Base-by-base conservation (phyloP, 2,329 filamentous ascomycete species). In the Colletotrichum musae region DNA sequence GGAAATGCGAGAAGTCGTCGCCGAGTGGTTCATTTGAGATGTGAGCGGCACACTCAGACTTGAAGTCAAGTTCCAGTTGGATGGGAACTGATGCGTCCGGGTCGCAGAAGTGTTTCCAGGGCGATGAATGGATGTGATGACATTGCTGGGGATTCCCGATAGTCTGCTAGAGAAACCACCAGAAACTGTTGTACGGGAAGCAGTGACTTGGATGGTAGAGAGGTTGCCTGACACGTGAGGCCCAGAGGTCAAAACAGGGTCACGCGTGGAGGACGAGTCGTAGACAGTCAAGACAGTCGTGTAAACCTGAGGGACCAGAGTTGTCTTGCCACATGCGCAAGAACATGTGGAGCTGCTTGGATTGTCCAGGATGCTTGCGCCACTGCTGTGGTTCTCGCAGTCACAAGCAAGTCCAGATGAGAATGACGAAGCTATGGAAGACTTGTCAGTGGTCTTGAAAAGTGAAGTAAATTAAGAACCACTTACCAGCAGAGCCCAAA, bases 241-340 rank as follows among this genome's bases (percentile, higher is more conserved):
- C 10, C 6, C 15, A 21, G 51, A 41, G 13, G 57, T 43, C 5
- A 21, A 15, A 6, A 51, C 13, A 2, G 21, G n/a, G 28, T 18
- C 13, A 1, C 12, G 24, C 3, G 48, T 52, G n/a, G n/a, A 48
- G 39, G 18, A 18, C 9, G 54, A 15, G 5, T 54, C 54, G 24
- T 56, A 60, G 41, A 69, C 16, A 2, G 61, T 69, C 15, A 59
- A 59, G 43, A 69, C n/a, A 4, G 61, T 50, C 0, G 54, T 69
- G 50, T 24, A 69, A 6, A 52, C 36, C 6, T 32, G 5, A 6
- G 66, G 54, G 9, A 69, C 5, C 16, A 16, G n/a, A 3, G 43
- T 65, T 10, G 48, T 48, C 43, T 51, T 69, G 4, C 3, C 15
- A 9, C 61, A 62, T 13, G 24, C 12, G 13, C 58, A 67, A 45